Conservation (phyloP, 78 protist species). For the Guillardia theta region DNA sequence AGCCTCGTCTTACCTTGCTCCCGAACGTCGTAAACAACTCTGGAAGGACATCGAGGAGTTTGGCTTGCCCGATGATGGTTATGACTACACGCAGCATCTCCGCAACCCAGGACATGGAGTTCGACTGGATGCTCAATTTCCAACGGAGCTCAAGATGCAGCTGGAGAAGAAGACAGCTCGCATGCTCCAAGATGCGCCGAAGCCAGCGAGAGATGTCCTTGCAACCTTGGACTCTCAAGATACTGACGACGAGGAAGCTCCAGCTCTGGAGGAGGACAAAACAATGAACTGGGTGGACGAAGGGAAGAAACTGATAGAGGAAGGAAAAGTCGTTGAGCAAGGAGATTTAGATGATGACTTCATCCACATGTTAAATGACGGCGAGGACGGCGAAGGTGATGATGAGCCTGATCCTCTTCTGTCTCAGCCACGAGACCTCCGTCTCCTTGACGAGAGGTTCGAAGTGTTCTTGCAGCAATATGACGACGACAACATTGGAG, state of each 20-base stretch:
- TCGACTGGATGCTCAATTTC: not conserved
- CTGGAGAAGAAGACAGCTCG: not conserved
- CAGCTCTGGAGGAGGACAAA: not conserved
- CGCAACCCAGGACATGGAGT: constrained; percentile 2
- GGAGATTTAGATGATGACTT: not conserved
- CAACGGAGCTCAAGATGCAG: not conserved
- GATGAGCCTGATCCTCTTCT: not conserved
- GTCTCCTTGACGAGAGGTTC: not conserved
- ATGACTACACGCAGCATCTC: constrained; percentile 21
- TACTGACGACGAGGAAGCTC: not conserved
- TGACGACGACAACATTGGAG: not conserved
- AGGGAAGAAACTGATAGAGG: not conserved
- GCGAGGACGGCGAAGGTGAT: not conserved
- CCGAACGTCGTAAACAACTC: not conserved
- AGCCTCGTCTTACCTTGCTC: not conserved
- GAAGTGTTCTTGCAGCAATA: not conserved
- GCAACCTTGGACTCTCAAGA: not conserved
- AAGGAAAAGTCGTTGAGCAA: not conserved
- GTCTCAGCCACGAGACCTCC: not conserved
- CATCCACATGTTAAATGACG: not conserved
- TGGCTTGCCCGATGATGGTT: not conserved
- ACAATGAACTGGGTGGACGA: not conserved
- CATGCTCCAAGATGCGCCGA: not conserved
- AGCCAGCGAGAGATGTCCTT: not conserved
- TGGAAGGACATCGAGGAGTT: not conserved